A percentile compares a stretch with the other conserved stretches of the same genome.
phyloP scores from a whole-genome alignment of 2,329 filamentous ascomycete species.

The Fusarium mundagurra region DNA sequence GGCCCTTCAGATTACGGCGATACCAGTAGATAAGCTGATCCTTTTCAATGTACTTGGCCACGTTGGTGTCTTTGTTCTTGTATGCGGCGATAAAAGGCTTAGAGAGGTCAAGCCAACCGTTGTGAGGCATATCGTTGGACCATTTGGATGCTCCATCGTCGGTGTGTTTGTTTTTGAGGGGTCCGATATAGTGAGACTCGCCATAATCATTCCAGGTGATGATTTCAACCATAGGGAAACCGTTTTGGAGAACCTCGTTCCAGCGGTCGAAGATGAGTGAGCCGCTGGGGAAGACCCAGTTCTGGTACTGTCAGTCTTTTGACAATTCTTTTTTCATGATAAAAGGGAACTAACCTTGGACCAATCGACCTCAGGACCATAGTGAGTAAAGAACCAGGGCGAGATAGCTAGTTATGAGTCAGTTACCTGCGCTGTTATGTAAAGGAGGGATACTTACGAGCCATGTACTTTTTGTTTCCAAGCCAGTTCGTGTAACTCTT shows the following conservation, averaged over 20 bases:
- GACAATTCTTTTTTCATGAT: fast-evolving
- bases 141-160: constrained; percentile 59
- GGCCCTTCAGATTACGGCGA: constrained; percentile 56
- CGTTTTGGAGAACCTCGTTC: constrained; percentile 56
- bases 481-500: constrained; percentile 48
- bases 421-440: neutral
- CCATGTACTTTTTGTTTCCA: constrained; percentile 58
- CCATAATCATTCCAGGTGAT: constrained; percentile 63
- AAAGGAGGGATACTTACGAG: constrained; percentile 34
- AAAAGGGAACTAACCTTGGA: constrained; percentile 4
- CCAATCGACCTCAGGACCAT: constrained; percentile 39
- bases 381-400: constrained; percentile 60
- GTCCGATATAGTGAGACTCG: constrained; percentile 65
- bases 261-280: constrained; percentile 68
- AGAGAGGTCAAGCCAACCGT: constrained; percentile 63
- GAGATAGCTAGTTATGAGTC: constrained; percentile 37
- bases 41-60: constrained; percentile 54
- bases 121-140: constrained; percentile 60
- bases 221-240: constrained; percentile 59
- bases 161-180: constrained; percentile 54
- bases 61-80: constrained; percentile 55
- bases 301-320: constrained; percentile 58
- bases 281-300: constrained; percentile 68
- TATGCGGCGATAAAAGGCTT: constrained; percentile 64
- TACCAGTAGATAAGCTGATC: constrained; percentile 67